Percentiles rank a stretch among this genome's conserved stretches.
phyloP scores from a whole-genome alignment of 2,329 filamentous ascomycete genomes.

The Fusarium pininemorale region DNA sequence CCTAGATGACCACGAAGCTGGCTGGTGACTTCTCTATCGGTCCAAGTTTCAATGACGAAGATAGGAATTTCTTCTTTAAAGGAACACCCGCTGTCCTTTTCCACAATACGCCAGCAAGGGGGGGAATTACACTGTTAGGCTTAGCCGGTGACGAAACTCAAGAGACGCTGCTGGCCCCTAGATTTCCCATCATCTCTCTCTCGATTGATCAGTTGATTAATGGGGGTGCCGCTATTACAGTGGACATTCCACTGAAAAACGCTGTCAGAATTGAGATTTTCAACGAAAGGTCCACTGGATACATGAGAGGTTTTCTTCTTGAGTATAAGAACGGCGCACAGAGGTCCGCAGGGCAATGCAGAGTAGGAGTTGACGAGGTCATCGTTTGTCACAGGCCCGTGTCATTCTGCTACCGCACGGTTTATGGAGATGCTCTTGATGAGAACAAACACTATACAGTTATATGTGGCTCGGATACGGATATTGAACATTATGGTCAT shows the following conservation, averaged over 20 bases:
- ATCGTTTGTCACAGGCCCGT: neutral
- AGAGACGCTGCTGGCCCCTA: neutral
- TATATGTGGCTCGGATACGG: neutral
- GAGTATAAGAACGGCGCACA: neutral
- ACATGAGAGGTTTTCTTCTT: neutral
- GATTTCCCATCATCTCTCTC: neutral
- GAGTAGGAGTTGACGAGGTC: neutral
- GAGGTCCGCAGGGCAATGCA: neutral
- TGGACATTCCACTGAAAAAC: neutral
- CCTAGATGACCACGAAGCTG: neutral
- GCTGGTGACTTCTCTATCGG: neutral
- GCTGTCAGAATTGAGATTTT: neutral
- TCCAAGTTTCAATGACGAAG: neutral
- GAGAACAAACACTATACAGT: neutral
- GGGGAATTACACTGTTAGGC: neutral
- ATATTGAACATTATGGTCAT: neutral
- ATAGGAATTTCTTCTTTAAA: neutral
- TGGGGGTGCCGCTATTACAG: neutral
- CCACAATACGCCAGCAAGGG: neutral
- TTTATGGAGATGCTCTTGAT: neutral
- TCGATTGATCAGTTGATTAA: neutral
- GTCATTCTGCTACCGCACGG: neutral
- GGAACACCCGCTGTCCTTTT: neutral
- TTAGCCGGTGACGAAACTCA: neutral
- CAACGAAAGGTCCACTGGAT: neutral